phyloP scores from a whole-genome alignment of 495 filamentous ascomycete species.

The Xylaria cubensis region DNA sequence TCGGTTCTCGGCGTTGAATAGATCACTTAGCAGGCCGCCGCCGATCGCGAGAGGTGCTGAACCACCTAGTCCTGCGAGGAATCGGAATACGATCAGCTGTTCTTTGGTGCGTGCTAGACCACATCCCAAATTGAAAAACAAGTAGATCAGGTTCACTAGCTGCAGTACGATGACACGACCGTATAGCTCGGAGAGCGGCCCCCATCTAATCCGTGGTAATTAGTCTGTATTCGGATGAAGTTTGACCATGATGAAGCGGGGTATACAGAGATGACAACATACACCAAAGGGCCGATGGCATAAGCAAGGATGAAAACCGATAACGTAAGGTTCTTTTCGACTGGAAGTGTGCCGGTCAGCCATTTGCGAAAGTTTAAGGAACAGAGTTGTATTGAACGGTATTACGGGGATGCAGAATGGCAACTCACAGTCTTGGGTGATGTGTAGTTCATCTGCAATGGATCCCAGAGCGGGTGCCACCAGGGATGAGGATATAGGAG shows the following conservation, averaged over 20 bases:
- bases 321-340: slow-evolving; percentile 65
- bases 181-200: slow-evolving; percentile 69
- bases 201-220: slow-evolving; percentile 53
- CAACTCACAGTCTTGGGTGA: slow-evolving; percentile 52
- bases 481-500: slow-evolving; percentile 70
- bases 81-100: slow-evolving; percentile 63
- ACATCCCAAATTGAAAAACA: slow-evolving; percentile 64
- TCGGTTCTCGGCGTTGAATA: slow-evolving; percentile 67
- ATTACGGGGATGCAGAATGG: slow-evolving; percentile 8
- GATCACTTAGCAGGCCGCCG: slow-evolving; percentile 68
- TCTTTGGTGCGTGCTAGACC: slow-evolving; percentile 61
- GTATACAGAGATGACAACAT: slow-evolving; percentile 27
- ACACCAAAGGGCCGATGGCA: slow-evolving; percentile 48
- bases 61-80: slow-evolving; percentile 62
- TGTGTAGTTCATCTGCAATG: slow-evolving; percentile 66
- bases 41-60: slow-evolving; percentile 61
- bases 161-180: slow-evolving; percentile 65
- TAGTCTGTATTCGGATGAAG: not conserved
- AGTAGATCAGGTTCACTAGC: slow-evolving; percentile 57
- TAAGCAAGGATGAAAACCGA: slow-evolving; percentile 81
- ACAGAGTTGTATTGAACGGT: not conserved
- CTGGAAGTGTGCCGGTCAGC: slow-evolving; percentile 27
- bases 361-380: not conserved
- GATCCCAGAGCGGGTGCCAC: slow-evolving; percentile 69
- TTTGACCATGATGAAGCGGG: not conserved